phyloP scores from a whole-genome alignment of 805 yeast species.

The Wickerhamomyces canadensis region DNA sequence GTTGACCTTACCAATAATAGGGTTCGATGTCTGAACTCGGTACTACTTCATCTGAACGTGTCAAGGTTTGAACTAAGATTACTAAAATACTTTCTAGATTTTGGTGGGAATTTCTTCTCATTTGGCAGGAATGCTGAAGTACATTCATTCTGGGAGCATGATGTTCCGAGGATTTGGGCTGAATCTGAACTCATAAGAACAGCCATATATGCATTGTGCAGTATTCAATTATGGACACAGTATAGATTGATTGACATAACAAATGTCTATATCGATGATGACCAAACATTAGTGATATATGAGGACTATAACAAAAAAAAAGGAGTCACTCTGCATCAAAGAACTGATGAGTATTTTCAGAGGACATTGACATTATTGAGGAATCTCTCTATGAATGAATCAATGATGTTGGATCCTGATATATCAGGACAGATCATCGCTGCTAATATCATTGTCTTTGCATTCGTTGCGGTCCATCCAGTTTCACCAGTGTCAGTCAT shows the following conservation, averaged over 20 bases:
- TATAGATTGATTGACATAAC: conserved; percentile 12
- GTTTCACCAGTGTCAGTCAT: conserved; percentile 10
- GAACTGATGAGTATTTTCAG: conserved; percentile 12
- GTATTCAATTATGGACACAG: conserved; percentile 16
- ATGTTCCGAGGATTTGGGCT: conserved; percentile 16
- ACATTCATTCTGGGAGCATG: conserved; percentile 12
- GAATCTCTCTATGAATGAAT: neutral
- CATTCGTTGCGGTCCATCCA: conserved; percentile 18
- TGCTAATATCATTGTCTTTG: conserved; percentile 16
- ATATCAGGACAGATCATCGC: conserved; percentile 13
- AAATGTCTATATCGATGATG: conserved; percentile 12
- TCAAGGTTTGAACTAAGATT: conserved; percentile 16
- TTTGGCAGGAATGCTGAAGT: conserved; percentile 8
- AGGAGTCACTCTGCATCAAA: conserved; percentile 9
- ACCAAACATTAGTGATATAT: conserved; percentile 8
- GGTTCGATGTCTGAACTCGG: too few species aligned
- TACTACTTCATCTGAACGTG: too few species aligned
- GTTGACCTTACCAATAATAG: too few species aligned
- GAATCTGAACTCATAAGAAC: conserved; percentile 11
- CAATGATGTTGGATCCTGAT: conserved; percentile 1
- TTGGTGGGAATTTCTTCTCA: conserved; percentile 18
- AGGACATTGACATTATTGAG: conserved; percentile 8
- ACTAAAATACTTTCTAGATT: conserved; percentile 16
- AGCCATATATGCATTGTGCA: conserved; percentile 16
- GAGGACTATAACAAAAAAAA: conserved; percentile 6